phyloP scores from a whole-genome alignment of 805 yeast species.

The Kodamaea leandrae region DNA sequence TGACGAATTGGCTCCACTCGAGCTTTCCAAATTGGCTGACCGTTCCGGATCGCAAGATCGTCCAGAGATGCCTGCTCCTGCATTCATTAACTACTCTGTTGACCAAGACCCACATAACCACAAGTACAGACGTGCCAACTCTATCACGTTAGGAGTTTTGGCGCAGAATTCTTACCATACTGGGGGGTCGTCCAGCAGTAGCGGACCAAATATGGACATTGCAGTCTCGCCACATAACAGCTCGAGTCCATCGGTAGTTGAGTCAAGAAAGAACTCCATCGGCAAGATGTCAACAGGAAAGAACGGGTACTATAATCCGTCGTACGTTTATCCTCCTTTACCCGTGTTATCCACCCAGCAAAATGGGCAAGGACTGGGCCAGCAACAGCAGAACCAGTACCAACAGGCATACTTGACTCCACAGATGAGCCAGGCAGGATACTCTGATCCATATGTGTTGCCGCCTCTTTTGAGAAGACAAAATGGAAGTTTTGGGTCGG shows the following conservation, averaged over 20 bases:
- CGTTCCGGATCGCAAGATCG: background rate
- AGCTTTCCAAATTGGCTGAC: conserved; percentile 6
- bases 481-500: background rate
- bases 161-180: background rate
- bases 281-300: conserved; percentile 1
- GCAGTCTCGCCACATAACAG: conserved; percentile 6
- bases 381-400: background rate
- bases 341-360: conserved; percentile 6
- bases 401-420: conserved; percentile 3
- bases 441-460: conserved; percentile 10
- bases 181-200: background rate
- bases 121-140: conserved; percentile 16
- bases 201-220: too few relatives aligned
- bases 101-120: conserved; percentile 9
- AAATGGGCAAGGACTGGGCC: too few relatives aligned
- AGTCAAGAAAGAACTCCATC: conserved; percentile 7
- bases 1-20: conserved; percentile 12
- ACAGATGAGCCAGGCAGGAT: background rate
- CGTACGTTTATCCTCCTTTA: conserved; percentile 4
- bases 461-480: conserved; percentile 12
- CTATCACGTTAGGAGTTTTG: conserved; percentile 19
- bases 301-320: conserved; percentile 4
- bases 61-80: background rate
- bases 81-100: conserved; percentile 11
- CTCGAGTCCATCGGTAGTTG: conserved; percentile 1